A percentile compares a stretch with the other conserved stretches of the same genome.
These are phyloP conservation scores for Harringtonia lauricola DNA, from an alignment of 2,329 filamentous ascomycete species.

Conservation along the genomic window DNA sequence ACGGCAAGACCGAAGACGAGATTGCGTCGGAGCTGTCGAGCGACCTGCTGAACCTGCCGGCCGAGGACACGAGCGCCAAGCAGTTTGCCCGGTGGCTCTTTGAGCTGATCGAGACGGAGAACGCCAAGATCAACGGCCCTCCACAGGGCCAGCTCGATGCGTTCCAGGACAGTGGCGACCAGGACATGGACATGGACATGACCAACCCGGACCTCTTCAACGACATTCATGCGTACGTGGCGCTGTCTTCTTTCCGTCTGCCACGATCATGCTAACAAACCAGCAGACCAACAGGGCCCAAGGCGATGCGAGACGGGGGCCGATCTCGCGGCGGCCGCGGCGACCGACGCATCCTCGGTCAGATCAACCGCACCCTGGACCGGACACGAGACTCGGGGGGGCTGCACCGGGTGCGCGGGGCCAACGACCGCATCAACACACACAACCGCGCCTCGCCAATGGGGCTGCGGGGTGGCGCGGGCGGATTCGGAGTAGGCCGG, in stretches of 20 bases:
- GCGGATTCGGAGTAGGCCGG: constrained; percentile 15
- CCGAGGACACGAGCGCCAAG: constrained; percentile 71
- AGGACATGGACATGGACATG: constrained; percentile 67
- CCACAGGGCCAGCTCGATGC: background rate
- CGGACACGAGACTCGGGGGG: constrained; percentile 62
- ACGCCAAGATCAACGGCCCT: constrained; percentile 47
- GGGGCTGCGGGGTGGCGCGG: constrained; percentile 51
- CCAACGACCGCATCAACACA: constrained; percentile 64
- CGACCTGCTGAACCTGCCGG: constrained; percentile 71
- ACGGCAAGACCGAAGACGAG: constrained; percentile 84
- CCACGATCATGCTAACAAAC: constrained; percentile 31
- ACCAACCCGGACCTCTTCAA: constrained; percentile 25
- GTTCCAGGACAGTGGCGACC: constrained; percentile 23
- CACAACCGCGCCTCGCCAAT: constrained; percentile 61
- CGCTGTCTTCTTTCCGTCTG: background rate
- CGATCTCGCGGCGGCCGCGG: constrained; percentile 40
- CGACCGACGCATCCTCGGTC: constrained; percentile 74
- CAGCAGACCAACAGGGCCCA: constrained; percentile 79
- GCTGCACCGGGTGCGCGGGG: constrained; percentile 71
- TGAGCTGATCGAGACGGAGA: constrained; percentile 62
- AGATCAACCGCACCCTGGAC: constrained; percentile 75
- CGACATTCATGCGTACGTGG: constrained; percentile 47
- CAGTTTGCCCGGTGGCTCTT: constrained; percentile 94
- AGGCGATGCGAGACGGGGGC: constrained; percentile 76
- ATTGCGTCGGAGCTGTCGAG: constrained; percentile 80